Evolutionary conservation across 768 basidiomycete genomes (phyloP), one percentile per base, ranked within the genome.

Genomic region (Psilocybe cyanescens): DNA sequence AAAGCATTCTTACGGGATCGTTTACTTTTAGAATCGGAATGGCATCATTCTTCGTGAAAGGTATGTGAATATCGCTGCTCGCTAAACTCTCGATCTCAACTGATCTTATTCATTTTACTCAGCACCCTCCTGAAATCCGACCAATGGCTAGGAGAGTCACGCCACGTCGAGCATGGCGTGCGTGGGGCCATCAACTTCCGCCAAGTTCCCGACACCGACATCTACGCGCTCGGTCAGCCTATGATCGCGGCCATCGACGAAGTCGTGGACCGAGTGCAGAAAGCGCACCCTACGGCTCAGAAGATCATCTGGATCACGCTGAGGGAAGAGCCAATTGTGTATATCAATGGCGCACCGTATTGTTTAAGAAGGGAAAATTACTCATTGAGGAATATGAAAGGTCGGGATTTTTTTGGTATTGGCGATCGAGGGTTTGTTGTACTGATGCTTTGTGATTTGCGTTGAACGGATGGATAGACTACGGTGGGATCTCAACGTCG

Each of bases 161-260:
- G 86, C 59, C 82, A 80, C 50, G 86, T 90, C 45, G 80, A 84
- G 51, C 74, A 86, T 49, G 88, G 84, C 41, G 85, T 99, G 52
- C 89, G 94, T 1, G 97, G 97, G n/a, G 95, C 93, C 1, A 91
- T 93, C 75, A 97, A 97, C 69, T 98, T 97, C 81, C 86, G 97
- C 55, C 89, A 89, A 58, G 85, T 97, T 41, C 87, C 89, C 0
- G 82, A 81, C 4, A 90, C 90, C 19, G 87, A 88, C 49, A 90
- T 98, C 33, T 99, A 94, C 65, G 95, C 95, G 0, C 86, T 97
- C 30, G 95, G 95, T 0, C 97, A 99, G 72, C 97, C 97, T 1
- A 94, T 93, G 0, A 76, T 88, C 52, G 91, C 92, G 59, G 97
- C 95, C 2, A 89, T 99, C 44, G 85, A 90, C 47, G 86, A 89